phyloP scores from a whole-genome alignment of 73 alveolate species.

The Tetrahymena thermophila region DNA sequence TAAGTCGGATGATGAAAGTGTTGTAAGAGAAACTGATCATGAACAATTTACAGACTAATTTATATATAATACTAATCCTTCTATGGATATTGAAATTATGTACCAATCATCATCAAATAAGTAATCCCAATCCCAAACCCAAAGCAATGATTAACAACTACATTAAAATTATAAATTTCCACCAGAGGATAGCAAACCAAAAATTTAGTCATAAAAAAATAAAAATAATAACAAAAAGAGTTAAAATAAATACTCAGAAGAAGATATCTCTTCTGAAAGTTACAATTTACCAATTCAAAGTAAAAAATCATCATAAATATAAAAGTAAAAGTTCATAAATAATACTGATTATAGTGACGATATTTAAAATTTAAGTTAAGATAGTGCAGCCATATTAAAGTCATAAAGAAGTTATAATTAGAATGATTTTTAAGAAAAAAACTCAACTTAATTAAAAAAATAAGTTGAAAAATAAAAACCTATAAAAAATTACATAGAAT shows the following conservation, averaged over 20 bases:
- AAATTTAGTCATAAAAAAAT: background rate
- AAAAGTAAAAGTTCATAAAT: background rate
- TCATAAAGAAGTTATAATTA: too few species aligned
- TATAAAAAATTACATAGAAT: background rate
- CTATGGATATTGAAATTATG: background rate
- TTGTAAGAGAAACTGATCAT: background rate
- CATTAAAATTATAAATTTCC: background rate
- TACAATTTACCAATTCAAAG: background rate
- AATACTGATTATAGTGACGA: background rate
- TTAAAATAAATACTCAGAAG: background rate
- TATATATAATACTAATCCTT: background rate
- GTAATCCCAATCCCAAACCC: background rate
- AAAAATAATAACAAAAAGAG: background rate
- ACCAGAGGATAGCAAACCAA: background rate
- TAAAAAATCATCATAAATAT: background rate
- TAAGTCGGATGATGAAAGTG: background rate
- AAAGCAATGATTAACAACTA: background rate
- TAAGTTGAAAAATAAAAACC: background rate
- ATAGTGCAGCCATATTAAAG: background rate
- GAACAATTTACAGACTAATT: background rate
- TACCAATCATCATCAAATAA: background rate
- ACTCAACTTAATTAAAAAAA: background rate
- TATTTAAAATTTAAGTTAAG: background rate
- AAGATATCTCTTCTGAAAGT: background rate
- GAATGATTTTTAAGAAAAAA: background rate